A percentile compares a stretch with the other conserved stretches of the same genome.
Conservation (phyloP, 1,139 yeast genomes). For the Yamadazyma triangularis region DNA sequence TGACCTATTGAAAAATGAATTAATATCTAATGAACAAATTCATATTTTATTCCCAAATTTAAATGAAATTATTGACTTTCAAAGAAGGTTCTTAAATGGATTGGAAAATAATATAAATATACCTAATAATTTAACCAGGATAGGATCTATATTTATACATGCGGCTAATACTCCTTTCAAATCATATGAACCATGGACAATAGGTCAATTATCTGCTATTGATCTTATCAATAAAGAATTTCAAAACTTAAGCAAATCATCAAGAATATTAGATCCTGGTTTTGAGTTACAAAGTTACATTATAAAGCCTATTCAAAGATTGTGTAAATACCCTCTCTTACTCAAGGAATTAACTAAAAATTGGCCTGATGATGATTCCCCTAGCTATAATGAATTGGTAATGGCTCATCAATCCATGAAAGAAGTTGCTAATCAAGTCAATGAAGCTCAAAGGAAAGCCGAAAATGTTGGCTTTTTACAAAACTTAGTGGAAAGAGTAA, state of each 20-base stretch:
- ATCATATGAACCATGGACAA: conserved; percentile 88
- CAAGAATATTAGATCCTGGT: conserved; percentile 72
- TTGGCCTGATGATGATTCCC: conserved; percentile 31
- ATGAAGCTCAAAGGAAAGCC: conserved; percentile 90
- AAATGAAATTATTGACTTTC: conserved; percentile 82
- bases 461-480: conserved; percentile 76
- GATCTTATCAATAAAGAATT: conserved; percentile 72
- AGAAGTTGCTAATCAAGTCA: conserved; percentile 76
- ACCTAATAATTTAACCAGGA: conserved; percentile 71
- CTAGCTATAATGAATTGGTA: conserved; percentile 58
- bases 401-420: conserved; percentile 62
- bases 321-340: conserved; percentile 87
- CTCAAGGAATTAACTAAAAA: conserved; percentile 67
- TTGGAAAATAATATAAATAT: conserved; percentile 82
- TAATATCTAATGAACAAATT: conserved; percentile 73
- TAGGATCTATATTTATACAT: conserved; percentile 83
- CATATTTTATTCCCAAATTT: conserved; percentile 86
- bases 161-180: conserved; percentile 75
- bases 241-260: conserved; percentile 49
- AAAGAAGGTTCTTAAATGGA: conserved; percentile 82
- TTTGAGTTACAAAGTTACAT: conserved; percentile 87
- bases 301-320: conserved; percentile 90
- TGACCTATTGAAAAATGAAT: conserved; percentile 61
- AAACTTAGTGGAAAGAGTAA: conserved; percentile 66
- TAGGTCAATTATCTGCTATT: conserved; percentile 80